Percentiles rank a stretch among this genome's conserved stretches.
Conservation (phyloP, 805 yeast genomes). For the Yamadazyma sp. region DNA sequence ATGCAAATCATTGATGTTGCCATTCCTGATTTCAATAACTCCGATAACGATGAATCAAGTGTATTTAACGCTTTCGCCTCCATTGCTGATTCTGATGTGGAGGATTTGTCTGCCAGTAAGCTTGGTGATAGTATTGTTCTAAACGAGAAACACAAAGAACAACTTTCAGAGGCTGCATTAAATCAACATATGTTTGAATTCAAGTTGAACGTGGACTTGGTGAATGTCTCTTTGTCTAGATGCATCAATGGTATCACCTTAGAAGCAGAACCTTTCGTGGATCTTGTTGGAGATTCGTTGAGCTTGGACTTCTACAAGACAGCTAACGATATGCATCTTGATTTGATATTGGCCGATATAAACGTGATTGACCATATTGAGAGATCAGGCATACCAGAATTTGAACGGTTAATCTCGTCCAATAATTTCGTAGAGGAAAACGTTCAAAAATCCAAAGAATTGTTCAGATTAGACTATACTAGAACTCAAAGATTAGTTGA, state of each 20-base stretch:
- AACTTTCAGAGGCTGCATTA: constrained; percentile 17
- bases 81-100: constrained; percentile 18
- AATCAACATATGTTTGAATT: constrained; percentile 72
- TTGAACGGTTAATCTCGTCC: constrained; percentile 70
- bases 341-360: constrained; percentile 62
- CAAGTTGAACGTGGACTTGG: constrained; percentile 63
- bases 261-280: constrained; percentile 67
- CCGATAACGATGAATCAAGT: constrained; percentile 33
- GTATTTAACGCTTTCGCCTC: constrained; percentile 35
- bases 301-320: constrained; percentile 60
- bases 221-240: constrained; percentile 61
- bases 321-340: constrained; percentile 60
- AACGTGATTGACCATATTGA: constrained; percentile 76
- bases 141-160: constrained; percentile 2
- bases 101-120: constrained; percentile 14
- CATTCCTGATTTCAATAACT: constrained; percentile 52
- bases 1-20: constrained; percentile 73
- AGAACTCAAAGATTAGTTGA: constrained; percentile 61
- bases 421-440: constrained; percentile 38
- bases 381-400: constrained; percentile 57
- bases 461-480: constrained; percentile 59
- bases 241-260: constrained; percentile 64
- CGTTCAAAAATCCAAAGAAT: constrained; percentile 27
- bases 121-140: constrained; percentile 8
- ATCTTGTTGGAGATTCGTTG: constrained; percentile 67